phyloP scores from a whole-genome alignment of 192 early-diverging fungal genomes.

The Coemansia sp. region DNA sequence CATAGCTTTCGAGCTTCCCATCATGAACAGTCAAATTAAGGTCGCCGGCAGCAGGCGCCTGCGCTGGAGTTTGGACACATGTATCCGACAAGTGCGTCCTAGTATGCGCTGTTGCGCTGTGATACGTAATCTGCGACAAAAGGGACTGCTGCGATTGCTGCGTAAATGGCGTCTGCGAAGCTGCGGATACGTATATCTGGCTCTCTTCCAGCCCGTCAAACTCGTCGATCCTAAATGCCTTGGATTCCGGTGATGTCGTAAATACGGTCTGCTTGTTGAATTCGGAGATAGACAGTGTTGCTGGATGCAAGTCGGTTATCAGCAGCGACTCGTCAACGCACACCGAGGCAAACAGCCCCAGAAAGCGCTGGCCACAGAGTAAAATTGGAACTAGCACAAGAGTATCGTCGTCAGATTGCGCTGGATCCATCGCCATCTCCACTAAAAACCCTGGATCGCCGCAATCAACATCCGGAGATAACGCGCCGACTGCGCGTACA shows the following conservation, averaged over 20 bases:
- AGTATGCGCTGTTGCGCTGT: background rate
- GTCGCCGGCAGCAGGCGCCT: background rate
- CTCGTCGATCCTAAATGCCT: constrained; percentile 18
- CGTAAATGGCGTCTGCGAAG: constrained; percentile 16
- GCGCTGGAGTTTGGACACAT: background rate
- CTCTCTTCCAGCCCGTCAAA: constrained; percentile 24
- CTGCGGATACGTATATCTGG: constrained; percentile 1
- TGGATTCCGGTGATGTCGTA: constrained; percentile 7
- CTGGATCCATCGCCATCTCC: constrained; percentile 10
- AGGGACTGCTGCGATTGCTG: constrained; percentile 30
- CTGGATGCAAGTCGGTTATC: constrained; percentile 10
- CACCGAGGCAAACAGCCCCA: constrained; percentile 17
- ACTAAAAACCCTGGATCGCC: constrained; percentile 13
- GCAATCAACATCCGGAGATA: background rate
- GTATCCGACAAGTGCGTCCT: background rate
- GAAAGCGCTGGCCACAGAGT: constrained; percentile 13
- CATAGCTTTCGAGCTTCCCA: constrained; percentile 36
- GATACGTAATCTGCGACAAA: constrained; percentile 16
- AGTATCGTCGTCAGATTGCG: background rate
- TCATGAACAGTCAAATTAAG: constrained; percentile 16
- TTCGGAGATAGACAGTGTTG: background rate
- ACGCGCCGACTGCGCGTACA: constrained; percentile 13
- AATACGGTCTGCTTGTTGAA: constrained; percentile 4
- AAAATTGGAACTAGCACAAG: constrained; percentile 8
- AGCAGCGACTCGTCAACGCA: constrained; percentile 27